Evolutionary conservation across 2,329 filamentous ascomycete species (phyloP).

Genomic region (Tolypocladium guangdongense): DNA sequence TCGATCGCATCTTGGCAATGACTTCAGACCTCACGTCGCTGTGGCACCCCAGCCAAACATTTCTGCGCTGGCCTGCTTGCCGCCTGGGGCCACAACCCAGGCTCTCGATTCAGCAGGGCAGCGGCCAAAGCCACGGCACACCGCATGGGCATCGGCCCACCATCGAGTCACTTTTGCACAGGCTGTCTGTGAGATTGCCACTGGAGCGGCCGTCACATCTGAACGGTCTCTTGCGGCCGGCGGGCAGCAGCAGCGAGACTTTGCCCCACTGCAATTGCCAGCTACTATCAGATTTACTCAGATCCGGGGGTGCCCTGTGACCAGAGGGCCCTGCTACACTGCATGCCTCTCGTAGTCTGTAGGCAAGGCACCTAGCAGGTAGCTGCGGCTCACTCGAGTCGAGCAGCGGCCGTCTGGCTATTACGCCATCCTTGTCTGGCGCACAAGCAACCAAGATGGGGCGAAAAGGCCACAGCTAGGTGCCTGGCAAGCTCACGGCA

Average conservation of each 20-base stretch:
- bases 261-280: not conserved
- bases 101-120: not conserved
- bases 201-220: too few relatives aligned
- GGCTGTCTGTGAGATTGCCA: too few relatives aligned
- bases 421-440: not conserved
- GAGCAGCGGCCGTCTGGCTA: not conserved
- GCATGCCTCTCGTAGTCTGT: too few relatives aligned
- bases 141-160: not conserved
- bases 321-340: not conserved
- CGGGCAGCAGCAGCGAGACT: not conserved
- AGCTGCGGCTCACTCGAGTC: not conserved
- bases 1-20: conserved; percentile 1
- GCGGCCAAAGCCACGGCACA: not conserved
- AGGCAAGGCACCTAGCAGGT: too few relatives aligned
- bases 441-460: not conserved
- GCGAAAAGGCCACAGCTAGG: not conserved
- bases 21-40: conserved; percentile 5
- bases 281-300: not conserved
- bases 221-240: too few relatives aligned
- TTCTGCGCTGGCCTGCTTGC: not conserved
- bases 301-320: not conserved
- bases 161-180: not conserved
- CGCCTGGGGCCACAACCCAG: not conserved
- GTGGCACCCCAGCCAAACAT: not conserved
- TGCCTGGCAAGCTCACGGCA: not conserved